A percentile compares a stretch with the other conserved stretches of the same genome.
These are phyloP conservation scores for Camelina hispida DNA, from an alignment of 345 rosid genomes.

Conservation along the genomic window DNA sequence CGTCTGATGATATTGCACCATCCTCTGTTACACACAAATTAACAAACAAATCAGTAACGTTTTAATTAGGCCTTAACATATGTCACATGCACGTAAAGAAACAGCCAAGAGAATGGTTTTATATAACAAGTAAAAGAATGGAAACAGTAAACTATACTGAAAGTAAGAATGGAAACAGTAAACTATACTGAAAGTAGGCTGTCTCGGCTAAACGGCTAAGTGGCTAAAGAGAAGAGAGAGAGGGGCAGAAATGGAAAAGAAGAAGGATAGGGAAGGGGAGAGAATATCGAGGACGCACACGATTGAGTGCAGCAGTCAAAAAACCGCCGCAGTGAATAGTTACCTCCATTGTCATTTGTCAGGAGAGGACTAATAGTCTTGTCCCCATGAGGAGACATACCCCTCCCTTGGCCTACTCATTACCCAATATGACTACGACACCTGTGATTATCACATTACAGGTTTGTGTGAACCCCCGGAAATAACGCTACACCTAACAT, in stretches of 20 bases:
- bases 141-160: not conserved
- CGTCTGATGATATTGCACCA: slow-evolving; percentile 70
- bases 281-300: slow-evolving; percentile 37
- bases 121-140: not conserved
- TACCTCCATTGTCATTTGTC: slow-evolving; percentile 44
- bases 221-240: slow-evolving; percentile 14
- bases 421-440: slow-evolving; percentile 6
- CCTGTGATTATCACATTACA: not conserved
- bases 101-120: not conserved
- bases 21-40: slow-evolving; percentile 49
- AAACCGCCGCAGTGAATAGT: slow-evolving; percentile 51
- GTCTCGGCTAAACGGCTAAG: slow-evolving; percentile 39
- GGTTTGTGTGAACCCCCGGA: slow-evolving; percentile 46
- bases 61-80: not conserved
- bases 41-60: not conserved
- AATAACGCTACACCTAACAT: slow-evolving; percentile 43
- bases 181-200: not conserved
- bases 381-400: slow-evolving; percentile 43
- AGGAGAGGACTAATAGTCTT: slow-evolving; percentile 44
- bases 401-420: slow-evolving; percentile 29
- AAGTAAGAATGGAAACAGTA: not conserved
- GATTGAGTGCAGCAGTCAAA: slow-evolving; percentile 41
- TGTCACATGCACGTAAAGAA: not conserved
- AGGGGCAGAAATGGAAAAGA: slow-evolving; percentile 37
- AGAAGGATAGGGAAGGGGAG: not conserved